phyloP scores from a whole-genome alignment of 768 basidiomycete species.

The Porphyrellus cyaneotinctus region DNA sequence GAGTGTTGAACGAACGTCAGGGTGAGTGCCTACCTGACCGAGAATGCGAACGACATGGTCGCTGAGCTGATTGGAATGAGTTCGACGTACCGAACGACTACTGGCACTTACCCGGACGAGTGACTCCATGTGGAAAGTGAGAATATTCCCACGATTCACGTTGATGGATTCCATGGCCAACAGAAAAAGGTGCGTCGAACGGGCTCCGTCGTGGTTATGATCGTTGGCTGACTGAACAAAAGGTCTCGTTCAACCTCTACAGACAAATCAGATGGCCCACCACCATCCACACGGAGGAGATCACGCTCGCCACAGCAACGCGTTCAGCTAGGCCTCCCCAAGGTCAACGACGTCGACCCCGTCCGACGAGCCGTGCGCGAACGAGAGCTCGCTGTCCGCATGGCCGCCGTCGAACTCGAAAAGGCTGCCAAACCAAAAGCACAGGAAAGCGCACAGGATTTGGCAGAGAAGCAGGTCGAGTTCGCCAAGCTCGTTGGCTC shows the following conservation, averaged over 20 bases:
- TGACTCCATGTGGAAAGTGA: too few relatives aligned
- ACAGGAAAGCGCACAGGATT: slow-evolving; percentile 41
- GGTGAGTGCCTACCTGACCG: slow-evolving; percentile 55
- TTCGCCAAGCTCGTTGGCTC: slow-evolving; percentile 82
- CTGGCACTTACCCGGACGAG: slow-evolving; percentile 41
- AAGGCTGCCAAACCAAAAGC: slow-evolving; percentile 50
- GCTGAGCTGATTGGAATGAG: slow-evolving; percentile 53
- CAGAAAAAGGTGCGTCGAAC: slow-evolving; percentile 43
- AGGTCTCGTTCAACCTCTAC: slow-evolving; percentile 52
- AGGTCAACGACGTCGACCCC: slow-evolving; percentile 72
- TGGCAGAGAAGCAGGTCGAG: slow-evolving; percentile 74
- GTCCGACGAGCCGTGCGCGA: slow-evolving; percentile 73
- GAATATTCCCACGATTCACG: slow-evolving; percentile 13
- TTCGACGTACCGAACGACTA: too few relatives aligned
- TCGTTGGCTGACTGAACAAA: slow-evolving; percentile 5
- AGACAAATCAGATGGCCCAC: slow-evolving; percentile 30
- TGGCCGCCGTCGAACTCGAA: slow-evolving; percentile 66
- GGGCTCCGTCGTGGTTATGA: too few relatives aligned
- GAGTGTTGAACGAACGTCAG: not conserved
- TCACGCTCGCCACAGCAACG: slow-evolving; percentile 36
- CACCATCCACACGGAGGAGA: slow-evolving; percentile 41
- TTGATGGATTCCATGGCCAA: slow-evolving; percentile 38
- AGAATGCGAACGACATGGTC: slow-evolving; percentile 63
- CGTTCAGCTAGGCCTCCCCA: slow-evolving; percentile 38
- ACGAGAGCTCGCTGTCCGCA: slow-evolving; percentile 67